Base-by-base conservation (phyloP, 371 early-diverging fungal species). In the Gilbertella persicaria region DNA sequence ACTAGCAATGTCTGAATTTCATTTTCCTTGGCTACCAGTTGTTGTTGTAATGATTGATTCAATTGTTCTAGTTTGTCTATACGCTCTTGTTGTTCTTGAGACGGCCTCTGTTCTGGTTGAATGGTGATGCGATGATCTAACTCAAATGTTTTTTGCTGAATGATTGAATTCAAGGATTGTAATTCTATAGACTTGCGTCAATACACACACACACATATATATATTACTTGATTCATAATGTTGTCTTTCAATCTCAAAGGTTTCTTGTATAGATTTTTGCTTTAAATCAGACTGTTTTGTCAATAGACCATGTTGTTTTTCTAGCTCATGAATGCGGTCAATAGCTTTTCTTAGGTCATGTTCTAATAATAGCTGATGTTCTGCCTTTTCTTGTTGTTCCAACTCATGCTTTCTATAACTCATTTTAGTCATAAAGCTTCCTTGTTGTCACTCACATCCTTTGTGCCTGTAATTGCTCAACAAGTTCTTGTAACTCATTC, bases 321-420 rank as follows among this genome's bases (percentile, higher is more conserved):
- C 82, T 14, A 83, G 51, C 40, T 65, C 65, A 16, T 71, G 57
- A 19, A 81, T 72, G 16, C 71, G 76, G 51, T 78, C 78, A 53
- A 79, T 54, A 5, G 83, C 75, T 33, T 73, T 64, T 24, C 67
- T 67, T 4, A 81, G 62, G 48, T 82, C 84, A 17, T 69, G 64
- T 43, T 85, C 83, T 10, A 76, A 19, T 21, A 67, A 43, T 7
- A 47, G 29, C 21, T 53, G 67, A 20, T 67, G 71, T 9, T 57
- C 55, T 35, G 80, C 66, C 13, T 64, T 53, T 14, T 66, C 58
- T 1, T 42, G 28, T n/a, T 59, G 60, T 37, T 67, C 67, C 16
- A 42, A 30, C 33, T 56, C 48, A 23, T 57, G 53, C 17, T 60
- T 62, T 16, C 57, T 51, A 45, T 41, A 19, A 9, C 2, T n/a